These are phyloP conservation scores for Naganishia onofrii DNA, from an alignment of 768 basidiomycete species.

Conservation along the genomic window DNA sequence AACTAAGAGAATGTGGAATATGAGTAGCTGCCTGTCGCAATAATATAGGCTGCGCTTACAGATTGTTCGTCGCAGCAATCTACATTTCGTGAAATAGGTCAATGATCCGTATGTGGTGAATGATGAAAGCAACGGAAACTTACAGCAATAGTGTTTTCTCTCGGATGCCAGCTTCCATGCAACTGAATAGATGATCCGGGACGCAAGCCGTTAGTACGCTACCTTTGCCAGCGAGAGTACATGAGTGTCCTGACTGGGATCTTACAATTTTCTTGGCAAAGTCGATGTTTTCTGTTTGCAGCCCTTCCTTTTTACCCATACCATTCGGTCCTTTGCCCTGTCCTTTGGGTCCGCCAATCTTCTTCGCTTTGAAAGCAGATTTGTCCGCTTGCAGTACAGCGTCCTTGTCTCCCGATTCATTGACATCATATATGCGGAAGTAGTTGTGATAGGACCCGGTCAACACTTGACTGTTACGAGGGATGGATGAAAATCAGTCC, in stretches of 20 bases:
- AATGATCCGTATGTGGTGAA: conserved; percentile 8
- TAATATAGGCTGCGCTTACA: conserved; percentile 60
- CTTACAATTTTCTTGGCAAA: conserved; percentile 53
- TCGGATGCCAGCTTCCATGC: conserved; percentile 77
- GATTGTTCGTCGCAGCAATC: conserved; percentile 96
- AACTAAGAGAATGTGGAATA: conserved; percentile 33
- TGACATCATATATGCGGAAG: conserved; percentile 95
- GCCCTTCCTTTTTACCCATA: conserved; percentile 74
- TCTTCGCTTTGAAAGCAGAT: conserved; percentile 98
- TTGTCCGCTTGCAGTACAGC: conserved; percentile 97
- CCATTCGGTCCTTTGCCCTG: conserved; percentile 60
- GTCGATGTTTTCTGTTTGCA: conserved; percentile 81
- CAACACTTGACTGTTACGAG: conserved; percentile 71
- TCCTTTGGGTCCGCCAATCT: conserved; percentile 71
- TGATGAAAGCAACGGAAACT: conserved; percentile 43
- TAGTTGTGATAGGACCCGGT: conserved; percentile 99
- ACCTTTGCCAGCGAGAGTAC: conserved; percentile 24
- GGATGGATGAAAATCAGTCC: neutral
- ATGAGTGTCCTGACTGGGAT: neutral
- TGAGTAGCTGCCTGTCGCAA: neutral
- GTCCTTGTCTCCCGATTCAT: conserved; percentile 65
- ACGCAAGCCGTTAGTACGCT: conserved; percentile 54
- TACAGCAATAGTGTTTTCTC: conserved; percentile 96
- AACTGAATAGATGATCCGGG: conserved; percentile 28
- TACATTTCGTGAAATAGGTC: conserved; percentile 48